Base-by-base conservation (phyloP, 2,329 filamentous ascomycete genomes). In the Arthrobotrys musiformis region DNA sequence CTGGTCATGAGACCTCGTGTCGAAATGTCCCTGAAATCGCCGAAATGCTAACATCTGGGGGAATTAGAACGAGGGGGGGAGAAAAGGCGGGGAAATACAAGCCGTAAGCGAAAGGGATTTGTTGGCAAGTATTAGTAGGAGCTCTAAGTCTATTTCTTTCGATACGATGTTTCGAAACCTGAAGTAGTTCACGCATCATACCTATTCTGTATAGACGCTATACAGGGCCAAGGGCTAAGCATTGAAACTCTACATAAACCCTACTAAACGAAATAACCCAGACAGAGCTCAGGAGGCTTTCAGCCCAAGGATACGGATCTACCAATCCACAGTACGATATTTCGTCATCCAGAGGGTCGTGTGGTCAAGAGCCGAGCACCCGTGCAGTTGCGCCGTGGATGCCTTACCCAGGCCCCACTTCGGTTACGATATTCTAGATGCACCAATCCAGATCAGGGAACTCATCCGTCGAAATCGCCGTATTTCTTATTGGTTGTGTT, bases 281-380 rank as follows among this genome's bases (percentile, higher is more conserved):
- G 26, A n/a, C 26, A 44, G 54, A 68, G 22, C 62, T 74, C 54
- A 52, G n/a, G 24, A 46, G 8, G n/a, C n/a, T 15, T 24, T 19
- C 42, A 58, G 35, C 48, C 68, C 70, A 68, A 68, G 62, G 62
- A 74, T 56, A 46, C 35, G 70, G 64, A 69, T 64, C 40, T 64
- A 40, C 35, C 70, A 50, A 63, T 56, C 70, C 70, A 68, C 56
- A 58, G 64, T 56, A 54, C 54, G 19, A 40, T 58, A 58, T 66
- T 66, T 62, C 66, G 73, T 77, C 60, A 67, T 66, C 42, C 24
- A 54, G 22, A 69, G 60, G 50, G 60, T 70, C 73, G 73, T 60
- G 60, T 77, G 66, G 73, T 67, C 58, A 40, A 68, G 40, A 33
- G 24, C 30, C 28, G 40, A 46, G 40, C 30, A 58, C 46, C 28